These are phyloP conservation scores for Teratosphaeria gauchensis DNA, from an alignment of 2,329 filamentous ascomycete genomes.

Conservation along the genomic window DNA sequence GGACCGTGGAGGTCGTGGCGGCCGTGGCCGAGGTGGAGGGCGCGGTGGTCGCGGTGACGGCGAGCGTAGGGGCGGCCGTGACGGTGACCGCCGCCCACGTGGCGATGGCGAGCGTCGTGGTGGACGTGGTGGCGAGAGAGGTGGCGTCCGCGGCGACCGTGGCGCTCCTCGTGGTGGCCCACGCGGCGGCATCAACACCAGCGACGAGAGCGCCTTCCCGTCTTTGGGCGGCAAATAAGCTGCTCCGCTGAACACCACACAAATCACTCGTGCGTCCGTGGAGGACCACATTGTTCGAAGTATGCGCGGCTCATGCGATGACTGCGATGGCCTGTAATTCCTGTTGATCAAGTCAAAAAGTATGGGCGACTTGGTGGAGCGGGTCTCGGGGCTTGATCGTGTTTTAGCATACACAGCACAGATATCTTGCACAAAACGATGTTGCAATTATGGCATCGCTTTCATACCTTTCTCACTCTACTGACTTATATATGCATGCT, in stretches of 20 bases:
- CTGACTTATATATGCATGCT: neutral
- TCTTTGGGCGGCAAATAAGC: conserved; percentile 18
- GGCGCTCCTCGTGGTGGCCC: conserved; percentile 18
- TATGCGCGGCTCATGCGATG: neutral
- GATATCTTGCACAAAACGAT: neutral
- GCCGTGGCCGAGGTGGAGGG: conserved; percentile 40
- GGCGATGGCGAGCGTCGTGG: conserved; percentile 38
- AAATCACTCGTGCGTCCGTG: neutral
- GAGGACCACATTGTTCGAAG: neutral
- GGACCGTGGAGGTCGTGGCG: conserved; percentile 45
- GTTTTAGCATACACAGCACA: neutral
- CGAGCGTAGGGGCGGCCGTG: conserved; percentile 31
- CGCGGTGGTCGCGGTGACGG: conserved; percentile 33
- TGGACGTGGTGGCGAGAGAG: conserved; percentile 32
- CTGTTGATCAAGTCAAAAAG: neutral
- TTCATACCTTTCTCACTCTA: neutral
- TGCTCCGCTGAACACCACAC: neutral
- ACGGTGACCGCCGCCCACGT: conserved; percentile 41
- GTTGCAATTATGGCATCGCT: neutral
- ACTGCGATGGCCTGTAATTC: neutral
- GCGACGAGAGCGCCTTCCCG: conserved; percentile 26
- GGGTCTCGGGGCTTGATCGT: neutral
- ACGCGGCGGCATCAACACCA: conserved; percentile 21
- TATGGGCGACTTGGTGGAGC: neutral
- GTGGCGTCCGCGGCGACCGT: conserved; percentile 34